Base-by-base conservation (phyloP, 2,329 filamentous ascomycete genomes). In the Ascochyta pisi region DNA sequence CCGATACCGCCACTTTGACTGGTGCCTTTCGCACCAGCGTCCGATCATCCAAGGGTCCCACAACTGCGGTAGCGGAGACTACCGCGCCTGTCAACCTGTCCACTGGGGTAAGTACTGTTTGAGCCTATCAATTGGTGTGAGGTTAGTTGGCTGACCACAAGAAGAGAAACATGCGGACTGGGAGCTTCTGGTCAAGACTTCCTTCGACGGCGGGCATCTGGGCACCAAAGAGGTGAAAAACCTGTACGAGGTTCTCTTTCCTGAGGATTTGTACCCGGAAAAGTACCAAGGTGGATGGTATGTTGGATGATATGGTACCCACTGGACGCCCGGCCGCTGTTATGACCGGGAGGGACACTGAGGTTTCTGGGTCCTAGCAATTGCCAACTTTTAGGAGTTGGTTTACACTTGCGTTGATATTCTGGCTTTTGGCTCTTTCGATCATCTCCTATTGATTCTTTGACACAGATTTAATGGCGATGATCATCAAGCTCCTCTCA, bases 11-110 rank as follows among this genome's bases (percentile, higher is more conserved):
- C 47, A 51, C 22, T 55, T 55, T 24, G 24, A 41, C 1, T 55
- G 51, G 43, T 58, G 51, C 24, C 51, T 29, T 16, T 12, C 10
- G 2, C 51, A 58, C 13, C 51, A 55, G 23, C 47, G 39, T 3
- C 38, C 43, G 9, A 50, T 58, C 6, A 4, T 41, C 2, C 40
- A 19, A 5, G 23, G 27, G 6, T 23, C 24, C 13, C 23, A 29
- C 10, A 40, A 4, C 3, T 49, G 51, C 15, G 12, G 42, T n/a
- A 16, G 34, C 19, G 43, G 29, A 6, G 16, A 48, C 19, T 24
- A 35, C 15, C 13, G 35, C 23, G 34, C 27, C 23, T 49, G 46
- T 15, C 38, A 41, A 16, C n/a, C n/a, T 6, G 26, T 52, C 23
- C 34, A 33, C 27, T 55, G 47, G 47, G 46, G 55, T 54, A 19